Percentiles rank a stretch among this genome's conserved stretches.
Conservation (phyloP, 169 alveolate species). For the Plasmodium knowlesi region DNA sequence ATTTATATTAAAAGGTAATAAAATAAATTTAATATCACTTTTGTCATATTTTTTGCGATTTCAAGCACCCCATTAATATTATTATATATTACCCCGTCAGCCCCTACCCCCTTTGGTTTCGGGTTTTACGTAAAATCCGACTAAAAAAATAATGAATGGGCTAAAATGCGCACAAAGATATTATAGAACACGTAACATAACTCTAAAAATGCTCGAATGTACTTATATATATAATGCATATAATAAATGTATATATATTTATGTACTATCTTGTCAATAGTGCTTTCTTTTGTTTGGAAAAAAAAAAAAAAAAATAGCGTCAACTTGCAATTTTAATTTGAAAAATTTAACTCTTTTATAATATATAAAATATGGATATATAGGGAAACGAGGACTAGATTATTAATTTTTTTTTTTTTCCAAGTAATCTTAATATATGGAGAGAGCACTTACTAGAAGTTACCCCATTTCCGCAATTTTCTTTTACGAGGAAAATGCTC, state of each 20-base stretch:
- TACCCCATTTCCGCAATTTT: neutral
- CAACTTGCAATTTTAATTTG: neutral
- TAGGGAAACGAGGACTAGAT: constrained; percentile 3
- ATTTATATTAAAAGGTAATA: too few relatives aligned
- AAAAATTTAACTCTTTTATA: neutral
- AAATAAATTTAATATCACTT: too few relatives aligned
- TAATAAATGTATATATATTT: neutral
- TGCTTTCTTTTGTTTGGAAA: neutral
- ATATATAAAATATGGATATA: neutral
- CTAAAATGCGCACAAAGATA: neutral
- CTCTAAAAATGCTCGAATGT: neutral
- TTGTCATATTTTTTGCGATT: neutral
- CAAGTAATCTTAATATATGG: neutral
- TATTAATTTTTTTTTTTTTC: neutral
- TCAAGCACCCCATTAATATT: neutral
- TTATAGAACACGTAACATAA: neutral
- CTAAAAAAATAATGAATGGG: neutral
- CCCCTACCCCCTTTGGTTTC: neutral
- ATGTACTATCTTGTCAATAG: neutral
- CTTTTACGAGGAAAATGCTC: neutral
- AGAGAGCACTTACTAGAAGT: neutral
- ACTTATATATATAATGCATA: too few relatives aligned
- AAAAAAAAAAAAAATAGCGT: neutral
- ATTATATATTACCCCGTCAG: neutral
- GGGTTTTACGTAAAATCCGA: constrained; percentile 3